Base-by-base conservation (phyloP, 306 rosid genomes). In the Lagenaria siceraria region DNA sequence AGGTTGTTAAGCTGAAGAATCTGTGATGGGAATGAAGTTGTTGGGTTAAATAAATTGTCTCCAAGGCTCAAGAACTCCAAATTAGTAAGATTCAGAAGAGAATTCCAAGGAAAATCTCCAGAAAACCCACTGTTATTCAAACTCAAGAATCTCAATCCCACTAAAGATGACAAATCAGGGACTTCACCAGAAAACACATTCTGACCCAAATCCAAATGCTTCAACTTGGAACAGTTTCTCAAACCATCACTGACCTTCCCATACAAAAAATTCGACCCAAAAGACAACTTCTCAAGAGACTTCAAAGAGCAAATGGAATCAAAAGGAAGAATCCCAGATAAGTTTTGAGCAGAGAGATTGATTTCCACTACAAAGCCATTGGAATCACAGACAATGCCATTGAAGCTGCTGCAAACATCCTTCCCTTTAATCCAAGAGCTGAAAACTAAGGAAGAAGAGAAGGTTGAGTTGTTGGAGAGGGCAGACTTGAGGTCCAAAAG, bases 91-190 rank as follows among this genome's bases (percentile, higher is more conserved):
- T 91, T 88, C 46, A 75, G 85, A 61, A 93, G 79, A 46, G 98
- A 91, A 75, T 84, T 88, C 98, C 98, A 93, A 31, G 98, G 98
- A 83, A 93, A 93, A 1, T 18, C 10, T 9, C 97, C 98, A 35
- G 97, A 91, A 80, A 91, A 75, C 31, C 89, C 88, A 49, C 86
- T 90, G 7, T 40, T 74, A 55, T 88, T 93, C 35, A 93, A 74
- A 58, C 43, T 89, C 90, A 93, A 79, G 78, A 68, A 81, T 49
- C 80, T 65, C 43, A 93, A 77, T 59, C 77, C 80, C 62, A 48
- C 42, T 62, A 93, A 66, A 77, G 83, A 43, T 38, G 96, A 87
- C 86, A 93, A 87, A 33, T 87, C 96, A 33, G 98, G 97, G 0
- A 91, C 85, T 76, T 52, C 18, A 0, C 97, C 97, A 0, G 79